Conservation (phyloP, 768 basidiomycete genomes). For the Dioszegia aurantiaca region DNA sequence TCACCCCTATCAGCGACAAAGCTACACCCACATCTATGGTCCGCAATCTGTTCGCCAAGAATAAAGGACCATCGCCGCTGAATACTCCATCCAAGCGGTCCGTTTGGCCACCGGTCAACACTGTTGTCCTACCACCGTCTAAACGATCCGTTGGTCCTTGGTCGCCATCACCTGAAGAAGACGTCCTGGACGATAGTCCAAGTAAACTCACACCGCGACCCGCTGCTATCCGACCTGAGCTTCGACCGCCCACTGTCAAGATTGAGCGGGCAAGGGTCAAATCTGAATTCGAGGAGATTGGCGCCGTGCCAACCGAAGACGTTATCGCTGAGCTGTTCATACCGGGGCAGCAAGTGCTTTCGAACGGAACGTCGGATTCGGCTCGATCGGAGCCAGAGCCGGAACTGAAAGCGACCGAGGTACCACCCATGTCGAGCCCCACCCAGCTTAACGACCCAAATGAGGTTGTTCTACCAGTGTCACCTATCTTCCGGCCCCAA, state of each 20-base stretch:
- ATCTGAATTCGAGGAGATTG: conserved; percentile 9
- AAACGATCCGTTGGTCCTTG: conserved; percentile 23
- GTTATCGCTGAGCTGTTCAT: conserved; percentile 3
- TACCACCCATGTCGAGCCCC: conserved; percentile 7
- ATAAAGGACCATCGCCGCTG: conserved; percentile 24
- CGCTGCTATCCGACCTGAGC: too few species aligned
- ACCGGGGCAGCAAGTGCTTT: conserved; percentile 7
- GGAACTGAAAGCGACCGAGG: not conserved
- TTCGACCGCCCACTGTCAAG: not conserved
- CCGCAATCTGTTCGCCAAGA: conserved; percentile 40
- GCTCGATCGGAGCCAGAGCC: not conserved
- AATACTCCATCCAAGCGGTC: conserved; percentile 25
- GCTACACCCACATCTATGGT: conserved; percentile 40
- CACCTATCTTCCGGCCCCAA: not conserved
- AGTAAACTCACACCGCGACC: conserved; percentile 14
- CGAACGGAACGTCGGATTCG: not conserved
- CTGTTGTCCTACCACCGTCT: conserved; percentile 32
- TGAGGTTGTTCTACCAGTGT: not conserved
- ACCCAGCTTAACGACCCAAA: conserved; percentile 4
- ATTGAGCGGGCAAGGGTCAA: conserved; percentile 17
- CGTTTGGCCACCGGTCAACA: conserved; percentile 20
- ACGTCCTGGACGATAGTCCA: conserved; percentile 14
- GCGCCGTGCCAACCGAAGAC: not conserved
- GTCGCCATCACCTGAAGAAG: conserved; percentile 32
- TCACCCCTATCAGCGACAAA: conserved; percentile 32